Conservation (phyloP, 192 early-diverging fungal genomes). For the Podila clonocystis region DNA sequence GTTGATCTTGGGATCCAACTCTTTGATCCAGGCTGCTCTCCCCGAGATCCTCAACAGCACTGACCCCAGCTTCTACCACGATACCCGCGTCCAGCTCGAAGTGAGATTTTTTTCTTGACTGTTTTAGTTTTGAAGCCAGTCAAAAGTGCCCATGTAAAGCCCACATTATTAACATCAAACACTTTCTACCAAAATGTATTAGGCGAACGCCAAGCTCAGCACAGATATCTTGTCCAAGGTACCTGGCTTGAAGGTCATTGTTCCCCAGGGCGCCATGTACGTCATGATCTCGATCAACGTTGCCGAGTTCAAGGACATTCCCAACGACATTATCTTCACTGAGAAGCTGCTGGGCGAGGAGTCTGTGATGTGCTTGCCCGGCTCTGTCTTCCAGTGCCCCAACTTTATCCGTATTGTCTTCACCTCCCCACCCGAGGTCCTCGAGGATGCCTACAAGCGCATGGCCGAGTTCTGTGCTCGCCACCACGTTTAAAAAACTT, state of each 20-base stretch:
- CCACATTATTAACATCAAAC: too few species aligned
- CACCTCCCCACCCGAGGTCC: slow-evolving; percentile 79
- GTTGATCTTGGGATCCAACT: slow-evolving; percentile 84
- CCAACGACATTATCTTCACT: slow-evolving; percentile 83
- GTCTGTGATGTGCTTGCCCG: slow-evolving; percentile 85
- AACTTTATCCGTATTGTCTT: slow-evolving; percentile 84
- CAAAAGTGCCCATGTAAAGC: too few species aligned
- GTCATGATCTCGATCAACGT: slow-evolving; percentile 85
- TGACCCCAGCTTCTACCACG: slow-evolving; percentile 71
- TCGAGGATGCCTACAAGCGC: slow-evolving; percentile 76
- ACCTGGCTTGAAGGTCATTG: slow-evolving; percentile 77
- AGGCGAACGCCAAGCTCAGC: slow-evolving; percentile 73
- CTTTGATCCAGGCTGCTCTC: slow-evolving; percentile 79
- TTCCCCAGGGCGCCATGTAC: slow-evolving; percentile 95
- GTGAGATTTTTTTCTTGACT: slow-evolving; percentile 3
- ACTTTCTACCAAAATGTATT: neutral
- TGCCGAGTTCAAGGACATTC: slow-evolving; percentile 74
- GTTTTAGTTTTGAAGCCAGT: too few species aligned
- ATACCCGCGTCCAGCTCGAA: slow-evolving; percentile 76
- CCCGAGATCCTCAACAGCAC: slow-evolving; percentile 82
- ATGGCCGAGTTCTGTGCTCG: slow-evolving; percentile 84
- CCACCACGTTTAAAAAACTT: slow-evolving; percentile 60
- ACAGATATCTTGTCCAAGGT: slow-evolving; percentile 68
- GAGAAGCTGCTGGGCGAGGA: slow-evolving; percentile 85
- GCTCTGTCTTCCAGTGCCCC: slow-evolving; percentile 83